Base-by-base conservation (phyloP, 2,329 filamentous ascomycete species). In the Xylogone sp. region DNA sequence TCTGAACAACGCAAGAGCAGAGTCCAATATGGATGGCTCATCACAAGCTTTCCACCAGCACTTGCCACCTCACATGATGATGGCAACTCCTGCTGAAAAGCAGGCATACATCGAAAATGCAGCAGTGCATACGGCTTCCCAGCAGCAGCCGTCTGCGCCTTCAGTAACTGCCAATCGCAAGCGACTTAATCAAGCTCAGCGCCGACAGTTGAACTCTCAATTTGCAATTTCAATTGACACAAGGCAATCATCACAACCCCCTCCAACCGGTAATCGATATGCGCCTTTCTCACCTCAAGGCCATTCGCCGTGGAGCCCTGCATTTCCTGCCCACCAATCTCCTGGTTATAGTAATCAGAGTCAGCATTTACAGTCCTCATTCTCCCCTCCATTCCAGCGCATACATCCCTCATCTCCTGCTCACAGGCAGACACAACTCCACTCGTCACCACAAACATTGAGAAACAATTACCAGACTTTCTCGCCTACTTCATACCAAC, bases 101-200 rank as follows among this genome's bases (percentile, higher is more conserved):
- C 56, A 59, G 43, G 51, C 55, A 24, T 62, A 60, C 45, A 48
- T 61, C 3, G 49, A 48, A 16, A 56, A 39, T 39, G 34, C 34
- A 9, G 34, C 34, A 39, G n/a, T 39, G 5, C 34, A 39, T 39
- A 4, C 34, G 34, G 18, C 42, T 20, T 42, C 22, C 18, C 16
- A 8, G 21, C 8, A 21, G 21, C 8, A 21, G 27, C 9, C 31
- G 29, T 34, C 42, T 29, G 20, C 21, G 9, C 29, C 50, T 24
- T 27, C 42, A n/a, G 21, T 22, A 21, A 18, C 42, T 34, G 48
- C 20, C 19, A 73, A 68, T 49, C 49, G 56, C 9, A 82, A 76
- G 59, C 78, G 82, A 20, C 76, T 72, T 2, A 86, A 86, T 54
- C 83, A 86, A 61, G 82, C 82, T 1, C 79, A 85, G 58, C 74